Percentiles rank a stretch among this genome's conserved stretches.
phyloP scores from a whole-genome alignment of 1,284 basidiomycete species.

The Pseudozyma sp. region DNA sequence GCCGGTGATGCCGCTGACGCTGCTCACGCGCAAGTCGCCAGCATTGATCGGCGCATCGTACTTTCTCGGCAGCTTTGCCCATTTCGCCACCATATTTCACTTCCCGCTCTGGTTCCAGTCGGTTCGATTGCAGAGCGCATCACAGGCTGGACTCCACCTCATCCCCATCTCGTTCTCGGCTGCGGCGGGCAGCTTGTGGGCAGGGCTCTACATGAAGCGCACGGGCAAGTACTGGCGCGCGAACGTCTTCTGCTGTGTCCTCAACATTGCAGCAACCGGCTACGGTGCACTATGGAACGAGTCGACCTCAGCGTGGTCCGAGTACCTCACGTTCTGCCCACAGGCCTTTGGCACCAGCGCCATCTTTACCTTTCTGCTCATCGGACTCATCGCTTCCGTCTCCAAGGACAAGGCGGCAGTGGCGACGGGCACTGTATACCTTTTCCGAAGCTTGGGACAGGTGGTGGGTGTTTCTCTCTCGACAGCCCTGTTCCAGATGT shows the following conservation, averaged over 20 bases:
- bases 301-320: constrained; percentile 77
- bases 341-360: constrained; percentile 72
- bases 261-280: constrained; percentile 31
- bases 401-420: constrained; percentile 74
- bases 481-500: constrained; percentile 81
- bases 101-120: constrained; percentile 90
- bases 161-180: constrained; percentile 81
- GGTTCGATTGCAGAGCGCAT: constrained; percentile 78
- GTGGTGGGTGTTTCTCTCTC: constrained; percentile 83
- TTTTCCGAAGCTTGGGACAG: constrained; percentile 80
- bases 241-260: constrained; percentile 74
- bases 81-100: constrained; percentile 71
- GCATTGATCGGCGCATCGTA: constrained; percentile 34
- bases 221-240: constrained; percentile 82
- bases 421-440: constrained; percentile 82
- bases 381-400: constrained; percentile 70
- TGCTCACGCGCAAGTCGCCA: constrained; percentile 30
- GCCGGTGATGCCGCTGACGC: constrained; percentile 61
- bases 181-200: constrained; percentile 79
- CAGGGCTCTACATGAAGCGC: constrained; percentile 83
- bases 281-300: constrained; percentile 67
- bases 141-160: constrained; percentile 79
- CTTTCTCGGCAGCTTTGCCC: constrained; percentile 37
- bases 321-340: constrained; percentile 74
- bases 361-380: constrained; percentile 83